Percentiles rank a stretch among this genome's conserved stretches.
Conservation (phyloP, 306 rosid genomes). For the Rubus parviflorus region DNA sequence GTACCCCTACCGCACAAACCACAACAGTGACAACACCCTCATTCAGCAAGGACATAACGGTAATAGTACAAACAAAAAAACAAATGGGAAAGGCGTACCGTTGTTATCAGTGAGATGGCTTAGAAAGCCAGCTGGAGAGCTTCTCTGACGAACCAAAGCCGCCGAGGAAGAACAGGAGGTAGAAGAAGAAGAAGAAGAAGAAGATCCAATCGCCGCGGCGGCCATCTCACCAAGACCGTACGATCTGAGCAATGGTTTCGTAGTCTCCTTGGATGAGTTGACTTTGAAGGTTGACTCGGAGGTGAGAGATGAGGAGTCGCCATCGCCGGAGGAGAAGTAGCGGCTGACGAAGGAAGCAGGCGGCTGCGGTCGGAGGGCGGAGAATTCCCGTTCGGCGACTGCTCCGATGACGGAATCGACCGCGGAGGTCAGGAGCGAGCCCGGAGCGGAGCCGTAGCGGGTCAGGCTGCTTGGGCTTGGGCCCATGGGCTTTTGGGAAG, state of each 20-base stretch:
- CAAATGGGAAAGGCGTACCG: slow-evolving; percentile 27
- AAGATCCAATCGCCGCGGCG: slow-evolving; percentile 30
- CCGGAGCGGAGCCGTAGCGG: slow-evolving; percentile 73
- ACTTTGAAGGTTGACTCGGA: slow-evolving; percentile 42
- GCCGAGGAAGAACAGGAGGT: slow-evolving; percentile 30
- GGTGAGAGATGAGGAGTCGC: slow-evolving; percentile 37
- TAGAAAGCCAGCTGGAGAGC: slow-evolving; percentile 91
- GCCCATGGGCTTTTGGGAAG: slow-evolving; percentile 39
- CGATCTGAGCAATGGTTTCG: slow-evolving; percentile 34
- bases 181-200: slow-evolving; percentile 38
- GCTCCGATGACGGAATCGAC: slow-evolving; percentile 62
- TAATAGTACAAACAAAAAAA: not conserved
- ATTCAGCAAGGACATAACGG: not conserved
- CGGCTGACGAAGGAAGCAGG: slow-evolving; percentile 25
- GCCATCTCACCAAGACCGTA: slow-evolving; percentile 40
- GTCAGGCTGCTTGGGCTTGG: slow-evolving; percentile 47
- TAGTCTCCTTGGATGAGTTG: slow-evolving; percentile 26
- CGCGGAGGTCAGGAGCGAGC: slow-evolving; percentile 58
- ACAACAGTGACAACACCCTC: not conserved
- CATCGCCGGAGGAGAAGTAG: slow-evolving; percentile 39
- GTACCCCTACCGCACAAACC: not conserved
- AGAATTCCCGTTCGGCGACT: slow-evolving; percentile 39
- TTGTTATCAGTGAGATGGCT: slow-evolving; percentile 47
- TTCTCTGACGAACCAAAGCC: slow-evolving; percentile 74
- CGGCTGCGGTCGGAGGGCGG: slow-evolving; percentile 25